Percentiles rank a stretch among this genome's conserved stretches.
phyloP scores from a whole-genome alignment of 805 yeast species.

The Zygosaccharomyces pseudorouxii region DNA sequence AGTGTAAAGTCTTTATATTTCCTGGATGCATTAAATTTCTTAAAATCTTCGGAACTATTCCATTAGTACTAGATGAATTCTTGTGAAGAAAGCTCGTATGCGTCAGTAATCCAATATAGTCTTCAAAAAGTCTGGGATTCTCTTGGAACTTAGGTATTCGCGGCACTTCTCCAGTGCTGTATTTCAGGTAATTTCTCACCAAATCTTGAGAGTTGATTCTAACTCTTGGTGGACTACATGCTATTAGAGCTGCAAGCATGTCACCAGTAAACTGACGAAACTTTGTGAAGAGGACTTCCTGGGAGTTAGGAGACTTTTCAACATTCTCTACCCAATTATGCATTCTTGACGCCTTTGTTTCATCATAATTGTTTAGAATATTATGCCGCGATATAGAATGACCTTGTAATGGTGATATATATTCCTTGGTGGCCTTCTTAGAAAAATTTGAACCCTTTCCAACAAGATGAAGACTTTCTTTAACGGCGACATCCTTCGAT shows the following conservation, averaged over 20 bases:
- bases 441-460: slow-evolving; percentile 34
- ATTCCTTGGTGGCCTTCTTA: slow-evolving; percentile 26
- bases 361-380: slow-evolving; percentile 21
- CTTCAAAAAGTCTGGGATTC: slow-evolving; percentile 28
- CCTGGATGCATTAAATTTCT: slow-evolving; percentile 39
- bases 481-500: not conserved
- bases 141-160: slow-evolving; percentile 32
- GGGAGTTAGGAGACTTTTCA: slow-evolving; percentile 9
- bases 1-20: slow-evolving; percentile 32
- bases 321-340: slow-evolving; percentile 8
- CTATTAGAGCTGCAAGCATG: slow-evolving; percentile 14
- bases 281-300: slow-evolving; percentile 10
- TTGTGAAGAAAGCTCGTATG: slow-evolving; percentile 37
- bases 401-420: slow-evolving; percentile 28
- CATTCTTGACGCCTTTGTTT: slow-evolving; percentile 13
- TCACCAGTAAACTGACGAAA: slow-evolving; percentile 19
- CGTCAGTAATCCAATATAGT: slow-evolving; percentile 36
- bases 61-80: slow-evolving; percentile 37
- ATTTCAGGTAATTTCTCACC: slow-evolving; percentile 15
- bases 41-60: slow-evolving; percentile 38
- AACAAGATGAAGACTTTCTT: slow-evolving; percentile 18
- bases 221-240: slow-evolving; percentile 10
- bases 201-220: slow-evolving; percentile 19
- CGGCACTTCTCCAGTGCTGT: slow-evolving; percentile 35
- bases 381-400: slow-evolving; percentile 27